A percentile compares a stretch with the other conserved stretches of the same genome.
phyloP scores from a whole-genome alignment of 2,329 filamentous ascomycete species.

The Fusarium metavorans region DNA sequence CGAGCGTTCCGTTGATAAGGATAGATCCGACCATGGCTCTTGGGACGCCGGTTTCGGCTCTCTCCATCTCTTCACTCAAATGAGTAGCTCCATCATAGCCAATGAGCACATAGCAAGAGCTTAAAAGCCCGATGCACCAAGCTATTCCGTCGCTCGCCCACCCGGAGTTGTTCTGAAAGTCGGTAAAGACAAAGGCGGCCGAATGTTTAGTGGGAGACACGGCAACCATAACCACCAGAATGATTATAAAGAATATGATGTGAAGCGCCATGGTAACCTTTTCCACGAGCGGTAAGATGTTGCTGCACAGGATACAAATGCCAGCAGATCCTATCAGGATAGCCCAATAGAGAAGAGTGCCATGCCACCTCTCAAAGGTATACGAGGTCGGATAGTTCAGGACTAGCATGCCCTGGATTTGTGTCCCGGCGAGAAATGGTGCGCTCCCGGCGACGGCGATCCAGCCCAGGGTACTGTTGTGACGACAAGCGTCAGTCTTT shows the following conservation, averaged over 20 bases:
- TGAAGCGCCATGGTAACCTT: conserved; percentile 14
- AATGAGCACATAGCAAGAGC: conserved; percentile 33
- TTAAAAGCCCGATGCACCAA: conserved; percentile 34
- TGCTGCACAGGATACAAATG: conserved; percentile 3
- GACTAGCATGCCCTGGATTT: conserved; percentile 16
- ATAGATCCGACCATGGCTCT: conserved; percentile 29
- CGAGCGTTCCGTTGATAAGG: conserved; percentile 21
- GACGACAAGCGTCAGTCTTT: background rate
- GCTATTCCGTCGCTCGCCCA: conserved; percentile 21
- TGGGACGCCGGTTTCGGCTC: conserved; percentile 17
- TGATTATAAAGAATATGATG: conserved; percentile 10
- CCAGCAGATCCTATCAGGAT: background rate
- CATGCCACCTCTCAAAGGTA: conserved; percentile 10
- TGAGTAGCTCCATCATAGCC: conserved; percentile 37
- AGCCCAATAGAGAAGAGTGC: background rate
- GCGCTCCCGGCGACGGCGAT: conserved; percentile 10
- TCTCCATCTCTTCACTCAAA: conserved; percentile 35
- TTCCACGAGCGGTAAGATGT: conserved; percentile 5
- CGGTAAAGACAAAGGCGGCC: conserved; percentile 6
- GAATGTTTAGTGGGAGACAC: conserved; percentile 3
- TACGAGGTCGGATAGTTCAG: conserved; percentile 12
- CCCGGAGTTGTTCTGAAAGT: conserved; percentile 10
- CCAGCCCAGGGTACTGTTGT: conserved; percentile 5
- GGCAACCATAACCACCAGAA: background rate
- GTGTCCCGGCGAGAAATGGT: conserved; percentile 3